Evolutionary conservation across 2,329 filamentous ascomycete species (phyloP), one percentile per base, ranked within the genome.

Genomic region (Cyclaneusma minus): DNA sequence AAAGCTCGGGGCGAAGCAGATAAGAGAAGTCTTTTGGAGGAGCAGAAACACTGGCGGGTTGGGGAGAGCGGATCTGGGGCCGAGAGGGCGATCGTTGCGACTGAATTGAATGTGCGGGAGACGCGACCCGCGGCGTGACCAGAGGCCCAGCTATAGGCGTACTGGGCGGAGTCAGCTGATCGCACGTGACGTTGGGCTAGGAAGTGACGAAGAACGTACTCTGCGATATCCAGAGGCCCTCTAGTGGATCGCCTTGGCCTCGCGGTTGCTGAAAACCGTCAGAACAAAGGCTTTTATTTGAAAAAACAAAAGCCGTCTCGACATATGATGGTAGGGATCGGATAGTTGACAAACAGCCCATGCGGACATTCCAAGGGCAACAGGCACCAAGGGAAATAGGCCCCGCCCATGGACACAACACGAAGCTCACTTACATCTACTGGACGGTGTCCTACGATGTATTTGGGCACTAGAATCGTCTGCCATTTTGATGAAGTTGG

Each of bases 1-100:
- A 94, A 29, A 85, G 76, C 36, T 82, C 70, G 3, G 81, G 74
- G 12, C 75, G 69, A 7, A 89, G 66, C 23, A 94, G 70, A 48
- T 78, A 87, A 11, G 74, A 70, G 38, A 93, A 79, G 54, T 92
- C 77, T 42, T 80, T 78, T 18, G 57, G 50, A n/a, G 58, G 48
- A 7, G 52, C 41, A 30, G 55, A 48, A 22, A 48, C 32, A 25
- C 32, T 37, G 10, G 42, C 39, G 14, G 27, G 30, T 6, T 33
- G 36, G 7, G 51, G 35, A 11, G 49, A 40, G 29, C 42, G 39
- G 39, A 46, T 39, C 28, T 7, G 37, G 34, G 22, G 37, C 33
- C 29, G 33, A 30, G 27, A 33, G 20, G 36, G 24, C 36, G 46
- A 44, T 33, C 38, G 14, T 28, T 34, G 13, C 25, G 30, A 15